Percentiles rank a stretch among this genome's conserved stretches.
Conservation (phyloP, 768 basidiomycete genomes). For the Hericium erinaceus region DNA sequence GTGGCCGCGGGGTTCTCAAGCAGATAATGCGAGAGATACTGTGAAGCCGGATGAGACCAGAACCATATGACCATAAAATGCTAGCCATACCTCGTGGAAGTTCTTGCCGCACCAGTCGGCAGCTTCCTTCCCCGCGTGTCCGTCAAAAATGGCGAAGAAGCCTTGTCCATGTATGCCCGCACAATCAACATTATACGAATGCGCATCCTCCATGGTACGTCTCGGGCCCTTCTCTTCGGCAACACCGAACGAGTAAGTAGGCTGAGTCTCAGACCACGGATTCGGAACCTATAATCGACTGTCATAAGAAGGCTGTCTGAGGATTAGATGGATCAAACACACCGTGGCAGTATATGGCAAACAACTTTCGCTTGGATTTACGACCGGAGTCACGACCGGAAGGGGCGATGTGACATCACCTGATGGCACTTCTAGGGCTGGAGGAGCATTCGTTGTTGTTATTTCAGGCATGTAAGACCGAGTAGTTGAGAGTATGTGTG, state of each 20-base stretch:
- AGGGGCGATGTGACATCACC: conserved; percentile 1
- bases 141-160: conserved; percentile 97
- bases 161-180: conserved; percentile 88
- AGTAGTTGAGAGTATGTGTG: too few species aligned
- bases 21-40: conserved; percentile 65
- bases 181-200: conserved; percentile 94
- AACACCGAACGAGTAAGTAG: conserved; percentile 41
- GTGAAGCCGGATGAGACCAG: conserved; percentile 3
- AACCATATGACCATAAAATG: neutral
- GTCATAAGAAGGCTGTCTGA: neutral
- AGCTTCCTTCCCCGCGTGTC: conserved; percentile 96
- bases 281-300: conserved; percentile 48
- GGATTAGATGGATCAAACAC: neutral
- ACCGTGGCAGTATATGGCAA: conserved; percentile 13
- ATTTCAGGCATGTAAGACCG: too few species aligned
- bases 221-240: conserved; percentile 85
- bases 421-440: neutral
- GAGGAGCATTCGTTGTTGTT: too few species aligned
- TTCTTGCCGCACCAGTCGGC: conserved; percentile 98
- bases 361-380: neutral
- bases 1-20: conserved; percentile 44
- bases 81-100: conserved; percentile 72
- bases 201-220: conserved; percentile 95
- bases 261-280: conserved; percentile 59
- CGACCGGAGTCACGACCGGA: neutral